A percentile compares a stretch with the other conserved stretches of the same genome.
phyloP scores from a whole-genome alignment of 257 asterid genomes.

The Solanum piurae region DNA sequence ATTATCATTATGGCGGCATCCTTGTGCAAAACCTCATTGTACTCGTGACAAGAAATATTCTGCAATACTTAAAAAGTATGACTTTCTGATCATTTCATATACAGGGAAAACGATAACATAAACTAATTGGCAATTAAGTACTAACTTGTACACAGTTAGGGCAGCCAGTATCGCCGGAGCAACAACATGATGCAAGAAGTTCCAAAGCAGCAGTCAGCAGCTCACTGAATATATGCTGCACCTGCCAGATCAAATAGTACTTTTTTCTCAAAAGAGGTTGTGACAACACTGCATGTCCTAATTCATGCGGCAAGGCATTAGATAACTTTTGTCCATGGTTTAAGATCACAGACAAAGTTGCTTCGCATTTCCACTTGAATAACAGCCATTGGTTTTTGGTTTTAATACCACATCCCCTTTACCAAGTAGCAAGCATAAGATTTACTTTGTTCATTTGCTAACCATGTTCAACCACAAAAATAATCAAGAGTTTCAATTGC shows the following conservation, averaged over 20 bases:
- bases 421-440: background rate
- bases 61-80: slow-evolving; percentile 6
- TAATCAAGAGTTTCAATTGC: background rate
- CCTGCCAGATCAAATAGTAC: slow-evolving; percentile 22
- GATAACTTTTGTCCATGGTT: background rate
- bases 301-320: background rate
- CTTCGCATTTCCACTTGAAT: background rate
- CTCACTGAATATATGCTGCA: slow-evolving; percentile 65
- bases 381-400: background rate
- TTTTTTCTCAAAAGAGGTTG: background rate
- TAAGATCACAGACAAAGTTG: background rate
- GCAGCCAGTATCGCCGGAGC: slow-evolving; percentile 80
- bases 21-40: slow-evolving; percentile 86
- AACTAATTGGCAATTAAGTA: background rate
- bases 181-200: slow-evolving; percentile 66
- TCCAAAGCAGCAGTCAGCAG: slow-evolving; percentile 73
- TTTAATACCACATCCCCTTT: background rate
- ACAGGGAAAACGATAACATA: background rate
- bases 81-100: background rate
- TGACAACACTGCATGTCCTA: background rate
- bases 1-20: slow-evolving; percentile 82
- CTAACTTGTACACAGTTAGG: slow-evolving; percentile 85
- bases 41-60: slow-evolving; percentile 66
- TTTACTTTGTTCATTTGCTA: background rate
- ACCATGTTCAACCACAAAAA: background rate